Base-by-base conservation (phyloP, 495 filamentous ascomycete species). In the Penicillium argentinense region DNA sequence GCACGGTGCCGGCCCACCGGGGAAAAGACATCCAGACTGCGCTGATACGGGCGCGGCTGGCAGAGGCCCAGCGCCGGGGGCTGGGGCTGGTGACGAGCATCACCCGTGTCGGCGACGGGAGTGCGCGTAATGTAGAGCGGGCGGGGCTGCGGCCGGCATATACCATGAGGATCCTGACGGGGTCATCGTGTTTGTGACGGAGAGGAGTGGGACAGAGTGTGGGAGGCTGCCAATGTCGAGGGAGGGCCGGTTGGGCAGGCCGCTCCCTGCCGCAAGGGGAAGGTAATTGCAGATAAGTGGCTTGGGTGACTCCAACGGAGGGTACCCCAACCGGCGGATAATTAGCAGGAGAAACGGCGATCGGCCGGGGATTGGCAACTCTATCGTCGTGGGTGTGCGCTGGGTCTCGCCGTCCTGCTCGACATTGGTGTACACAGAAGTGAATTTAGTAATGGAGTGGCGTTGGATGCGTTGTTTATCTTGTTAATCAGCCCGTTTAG, bases 21-120 rank as follows among this genome's bases (percentile, higher is more conserved):
- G 54, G 57, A 7, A 45, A 34, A 34, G 56, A 52, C 1, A 45
- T 53, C 4, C 49, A 54, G 1, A 23, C 25, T 14, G 53, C 43
- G 16, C 17, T 53, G n/a, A 56, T 56, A 33, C 17, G 40, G 27
- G 41, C 47, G 3, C 43, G 50, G 13, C 33, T 55, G 4, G 28
- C 8, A 5, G 45, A 39, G 4, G 51, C 51, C 1, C 44, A 34
- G 9, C 28, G 23, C 7, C 24, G 16, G 9, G 46, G 53, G 24
- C 13, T 53, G 23, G 21, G 5, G 0, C 11, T 53, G 24, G 45
- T 24, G 12, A 56, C 41, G 11, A 39, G 29, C 19, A 60, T 42
- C 28, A 54, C 43, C 12, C 29, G 41, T 6, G 17, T 47, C 14
- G 45, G 45, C 11, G 40, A 47, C 13, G 53, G 49, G 0, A 53